Percentiles rank a stretch among this genome's conserved stretches.
Evolutionary conservation across 148 eudicot genomes (phyloP).

Genomic region (Diospyros kaki): DNA sequence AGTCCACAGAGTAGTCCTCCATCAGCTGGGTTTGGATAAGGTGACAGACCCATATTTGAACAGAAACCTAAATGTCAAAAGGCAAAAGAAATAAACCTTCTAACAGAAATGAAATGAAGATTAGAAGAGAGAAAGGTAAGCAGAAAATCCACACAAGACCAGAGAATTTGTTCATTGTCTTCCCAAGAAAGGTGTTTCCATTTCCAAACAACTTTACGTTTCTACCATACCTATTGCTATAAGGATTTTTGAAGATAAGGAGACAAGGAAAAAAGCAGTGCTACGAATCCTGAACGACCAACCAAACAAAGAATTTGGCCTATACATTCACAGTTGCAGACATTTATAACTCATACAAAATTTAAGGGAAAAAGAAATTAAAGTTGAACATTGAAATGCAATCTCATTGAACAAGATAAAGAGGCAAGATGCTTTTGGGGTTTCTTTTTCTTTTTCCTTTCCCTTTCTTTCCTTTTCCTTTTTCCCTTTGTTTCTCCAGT

Average conservation of each 20-base stretch:
- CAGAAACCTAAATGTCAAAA: constrained; percentile 7
- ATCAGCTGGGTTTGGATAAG: constrained; percentile 42
- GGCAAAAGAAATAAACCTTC: neutral
- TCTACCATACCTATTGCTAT: neutral
- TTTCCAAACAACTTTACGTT: neutral
- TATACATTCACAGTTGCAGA: too few species aligned
- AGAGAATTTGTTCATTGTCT: neutral
- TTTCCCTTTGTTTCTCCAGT: constrained; percentile 1
- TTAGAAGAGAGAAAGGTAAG: neutral
- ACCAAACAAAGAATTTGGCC: too few species aligned
- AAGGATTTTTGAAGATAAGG: neutral
- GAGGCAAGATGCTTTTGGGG: neutral
- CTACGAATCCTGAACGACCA: too few species aligned
- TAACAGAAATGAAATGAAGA: neutral
- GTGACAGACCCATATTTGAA: constrained; percentile 49
- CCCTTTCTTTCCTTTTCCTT: neutral
- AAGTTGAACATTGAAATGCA: neutral
- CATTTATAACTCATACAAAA: too few species aligned
- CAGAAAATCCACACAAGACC: neutral
- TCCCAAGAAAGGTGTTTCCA: neutral
- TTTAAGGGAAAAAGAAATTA: neutral
- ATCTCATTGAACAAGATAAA: neutral
- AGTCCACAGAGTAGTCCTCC: constrained; percentile 48
- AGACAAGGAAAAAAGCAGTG: neutral
- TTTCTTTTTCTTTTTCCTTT: neutral